phyloP scores from a whole-genome alignment of 805 yeast genomes.

The Jamesozyma jinghongensis region DNA sequence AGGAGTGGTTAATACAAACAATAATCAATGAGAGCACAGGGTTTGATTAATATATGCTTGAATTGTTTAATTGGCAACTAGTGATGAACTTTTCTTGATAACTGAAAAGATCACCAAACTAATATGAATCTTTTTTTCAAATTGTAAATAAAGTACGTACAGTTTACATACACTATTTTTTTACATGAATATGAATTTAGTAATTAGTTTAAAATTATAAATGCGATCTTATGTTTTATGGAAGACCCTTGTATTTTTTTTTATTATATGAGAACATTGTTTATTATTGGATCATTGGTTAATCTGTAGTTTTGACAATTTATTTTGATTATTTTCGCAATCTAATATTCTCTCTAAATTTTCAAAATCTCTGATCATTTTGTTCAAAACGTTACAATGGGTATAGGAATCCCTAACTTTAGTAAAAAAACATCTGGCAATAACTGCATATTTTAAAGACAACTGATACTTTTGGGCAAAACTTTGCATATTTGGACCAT shows the following conservation, averaged over 20 bases:
- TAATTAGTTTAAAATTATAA: no score
- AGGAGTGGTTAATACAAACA: conserved; percentile 30
- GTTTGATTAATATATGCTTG: conserved; percentile 1
- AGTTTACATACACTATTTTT: no score
- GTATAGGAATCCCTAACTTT: conserved; percentile 18
- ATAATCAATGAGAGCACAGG: conserved; percentile 21
- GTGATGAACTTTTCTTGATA: no score
- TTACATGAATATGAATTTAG: no score
- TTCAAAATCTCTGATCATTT: conserved; percentile 20
- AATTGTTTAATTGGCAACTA: no score
- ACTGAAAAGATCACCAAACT: no score
- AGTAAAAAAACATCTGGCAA: conserved; percentile 23
- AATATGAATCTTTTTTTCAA: no score
- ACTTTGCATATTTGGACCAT: conserved; percentile 13
- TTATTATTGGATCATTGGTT: no score
- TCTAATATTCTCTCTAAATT: conserved; percentile 15
- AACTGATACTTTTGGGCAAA: conserved; percentile 25
- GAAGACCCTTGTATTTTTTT: no score
- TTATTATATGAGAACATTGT: no score
- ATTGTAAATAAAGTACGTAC: no score
- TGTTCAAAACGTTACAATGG: conserved; percentile 23
- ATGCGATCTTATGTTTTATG: no score
- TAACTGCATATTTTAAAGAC: conserved; percentile 21
- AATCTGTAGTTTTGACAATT: conserved; percentile 2
- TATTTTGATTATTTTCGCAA: conserved; percentile 1